These are phyloP conservation scores for Ceratobasidium papillatum DNA, from an alignment of 1,284 basidiomycete genomes.

Conservation along the genomic window DNA sequence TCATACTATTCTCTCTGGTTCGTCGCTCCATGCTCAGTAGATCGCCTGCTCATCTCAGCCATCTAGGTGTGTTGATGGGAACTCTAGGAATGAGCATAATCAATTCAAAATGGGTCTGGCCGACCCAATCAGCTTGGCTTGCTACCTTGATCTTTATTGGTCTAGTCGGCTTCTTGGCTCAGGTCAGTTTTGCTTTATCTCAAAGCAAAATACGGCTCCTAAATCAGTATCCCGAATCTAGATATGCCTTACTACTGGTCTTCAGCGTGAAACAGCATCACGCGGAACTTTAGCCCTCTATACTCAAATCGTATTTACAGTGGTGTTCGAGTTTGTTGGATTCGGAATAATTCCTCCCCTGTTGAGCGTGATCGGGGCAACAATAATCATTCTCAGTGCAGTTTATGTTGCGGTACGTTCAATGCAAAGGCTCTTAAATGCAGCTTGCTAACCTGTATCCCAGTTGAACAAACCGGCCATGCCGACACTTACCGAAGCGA, in stretches of 20 bases:
- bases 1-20: conserved; percentile 54
- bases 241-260: conserved; percentile 67
- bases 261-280: conserved; percentile 71
- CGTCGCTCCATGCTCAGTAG: not conserved
- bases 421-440: too few relatives aligned
- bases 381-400: conserved; percentile 61
- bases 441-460: too few relatives aligned
- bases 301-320: conserved; percentile 69
- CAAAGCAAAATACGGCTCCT: not conserved
- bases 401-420: too few relatives aligned
- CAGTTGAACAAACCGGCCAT: too few relatives aligned
- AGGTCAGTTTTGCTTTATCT: conserved; percentile 25
- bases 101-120: not conserved
- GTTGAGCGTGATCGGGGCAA: conserved; percentile 64
- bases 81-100: conserved; percentile 51
- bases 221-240: conserved; percentile 45
- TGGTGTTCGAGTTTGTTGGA: conserved; percentile 65
- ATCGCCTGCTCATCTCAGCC: not conserved
- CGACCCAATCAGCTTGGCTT: conserved; percentile 22
- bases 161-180: conserved; percentile 41
- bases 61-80: not conserved
- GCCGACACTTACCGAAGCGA: too few relatives aligned
- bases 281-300: conserved; percentile 70
- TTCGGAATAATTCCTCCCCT: conserved; percentile 63
- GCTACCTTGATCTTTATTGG: conserved; percentile 39